These are phyloP conservation scores for Hylodesmum podocarpum DNA, from an alignment of 306 rosid genomes.

Conservation along the genomic window DNA sequence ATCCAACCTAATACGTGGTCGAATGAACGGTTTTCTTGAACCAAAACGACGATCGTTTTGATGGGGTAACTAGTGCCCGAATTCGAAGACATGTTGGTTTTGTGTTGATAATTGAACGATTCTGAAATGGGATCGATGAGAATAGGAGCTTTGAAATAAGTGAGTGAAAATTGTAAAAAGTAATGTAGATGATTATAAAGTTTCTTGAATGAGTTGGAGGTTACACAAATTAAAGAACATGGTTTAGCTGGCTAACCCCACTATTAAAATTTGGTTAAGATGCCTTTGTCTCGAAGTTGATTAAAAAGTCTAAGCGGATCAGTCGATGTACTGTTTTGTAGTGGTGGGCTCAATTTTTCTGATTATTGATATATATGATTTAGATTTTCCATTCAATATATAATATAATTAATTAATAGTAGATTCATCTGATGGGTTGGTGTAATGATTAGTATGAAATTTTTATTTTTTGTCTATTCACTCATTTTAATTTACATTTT, in stretches of 20 bases:
- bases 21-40: slow-evolving; percentile 90
- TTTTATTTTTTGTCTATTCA: too few species aligned
- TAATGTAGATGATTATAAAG: too few species aligned
- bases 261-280: background rate
- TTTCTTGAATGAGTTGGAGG: background rate
- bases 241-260: background rate
- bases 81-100: slow-evolving; percentile 30
- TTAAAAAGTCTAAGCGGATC: background rate
- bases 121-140: background rate
- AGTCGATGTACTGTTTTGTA: background rate
- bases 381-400: too few species aligned
- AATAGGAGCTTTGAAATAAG: background rate
- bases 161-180: background rate
- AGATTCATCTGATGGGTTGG: too few species aligned
- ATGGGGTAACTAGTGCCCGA: slow-evolving; percentile 37
- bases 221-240: background rate
- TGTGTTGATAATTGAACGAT: background rate
- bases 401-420: too few species aligned
- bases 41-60: slow-evolving; percentile 81
- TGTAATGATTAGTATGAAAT: too few species aligned
- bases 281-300: background rate
- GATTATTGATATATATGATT: background rate
- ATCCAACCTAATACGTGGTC: slow-evolving; percentile 93
- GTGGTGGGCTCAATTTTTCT: background rate
- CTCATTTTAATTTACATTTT: background rate